Base-by-base conservation (phyloP, 768 basidiomycete species). In the Gloeostereum incarnatum region DNA sequence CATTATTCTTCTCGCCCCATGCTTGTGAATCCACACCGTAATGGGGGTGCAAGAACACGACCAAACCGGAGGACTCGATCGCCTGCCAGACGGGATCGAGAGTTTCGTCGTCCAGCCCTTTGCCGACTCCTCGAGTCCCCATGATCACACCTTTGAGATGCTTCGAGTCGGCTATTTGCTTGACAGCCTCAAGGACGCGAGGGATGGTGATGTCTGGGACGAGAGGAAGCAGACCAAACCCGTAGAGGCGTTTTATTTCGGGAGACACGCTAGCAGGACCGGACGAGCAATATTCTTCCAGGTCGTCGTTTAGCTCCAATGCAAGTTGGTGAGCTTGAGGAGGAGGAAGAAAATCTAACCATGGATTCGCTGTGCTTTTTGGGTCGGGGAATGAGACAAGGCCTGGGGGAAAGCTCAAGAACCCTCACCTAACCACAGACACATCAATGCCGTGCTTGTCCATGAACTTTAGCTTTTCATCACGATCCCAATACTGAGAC, bases 81-180 rank as follows among this genome's bases (percentile, higher is more conserved):
- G 83, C 81, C n/a, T 66, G 70, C 86, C 87, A 93, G 10, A 93
- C 67, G 1, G 81, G 80, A 48, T 90, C 81, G 32, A 93, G 71
- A 4, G 65, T 69, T 20, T 69, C 71, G 50, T 92, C 89, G 48
- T 93, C 89, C 17, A 93, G 60, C 1, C 89, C 89, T 37, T 71
- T 74, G 2, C 90, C 89, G 37, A 86, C 50, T 7, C 89, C 82
- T 25, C 66, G 70, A 13, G 84, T 86, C 20, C 90, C 88, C 69
- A 92, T 77, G 50, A 93, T 90, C 14, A 92, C 59, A n/a, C 71
- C 72, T 38, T 77, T 75, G 41, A 91, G 61, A 55, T 88, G 81
- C 16, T 79, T 69, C 16, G 82, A 63, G 18, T 54, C 42, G 20
- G 70, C 63, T 46, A 92, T 76, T 51, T 88, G 83, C 31, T 72